A percentile compares a stretch with the other conserved stretches of the same genome.
phyloP scores from a whole-genome alignment of 2,329 filamentous ascomycete species.

The Rosellinia necatrix region DNA sequence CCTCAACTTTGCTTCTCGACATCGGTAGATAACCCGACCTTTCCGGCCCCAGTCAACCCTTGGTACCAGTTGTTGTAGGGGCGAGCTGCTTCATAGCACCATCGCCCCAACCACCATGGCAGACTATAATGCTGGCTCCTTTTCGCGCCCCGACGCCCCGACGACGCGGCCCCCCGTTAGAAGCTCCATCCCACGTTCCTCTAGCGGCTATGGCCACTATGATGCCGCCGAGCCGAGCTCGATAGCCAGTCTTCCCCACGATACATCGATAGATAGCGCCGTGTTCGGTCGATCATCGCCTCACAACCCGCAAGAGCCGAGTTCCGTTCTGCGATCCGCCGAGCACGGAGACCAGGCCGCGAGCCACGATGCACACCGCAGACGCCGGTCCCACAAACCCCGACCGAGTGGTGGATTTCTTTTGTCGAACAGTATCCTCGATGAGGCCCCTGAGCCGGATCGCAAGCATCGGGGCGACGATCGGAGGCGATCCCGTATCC shows the following conservation, averaged over 20 bases:
- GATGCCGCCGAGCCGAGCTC: conserved; percentile 53
- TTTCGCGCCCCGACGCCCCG: conserved; percentile 31
- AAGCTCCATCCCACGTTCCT: conserved; percentile 39
- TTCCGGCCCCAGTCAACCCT: background rate
- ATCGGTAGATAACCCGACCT: conserved; percentile 11
- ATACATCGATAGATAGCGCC: conserved; percentile 24
- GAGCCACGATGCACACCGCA: conserved; percentile 31
- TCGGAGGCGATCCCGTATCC: conserved; percentile 40
- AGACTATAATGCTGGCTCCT: conserved; percentile 38
- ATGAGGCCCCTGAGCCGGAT: conserved; percentile 29
- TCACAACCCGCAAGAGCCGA: conserved; percentile 22
- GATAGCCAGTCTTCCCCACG: conserved; percentile 38
- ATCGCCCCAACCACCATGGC: conserved; percentile 38
- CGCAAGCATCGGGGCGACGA: conserved; percentile 37
- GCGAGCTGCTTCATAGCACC: conserved; percentile 3
- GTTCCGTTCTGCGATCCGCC: conserved; percentile 22
- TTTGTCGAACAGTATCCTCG: conserved; percentile 49
- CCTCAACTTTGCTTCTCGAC: background rate
- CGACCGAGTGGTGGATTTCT: conserved; percentile 57
- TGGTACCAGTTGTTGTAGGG: conserved; percentile 6
- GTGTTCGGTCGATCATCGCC: conserved; percentile 30
- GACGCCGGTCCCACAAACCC: conserved; percentile 46
- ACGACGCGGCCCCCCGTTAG: conserved; percentile 26
- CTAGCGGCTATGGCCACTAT: conserved; percentile 44
- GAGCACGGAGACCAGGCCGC: conserved; percentile 26